These are phyloP conservation scores for Tuber calosporum DNA, from an alignment of 495 filamentous ascomycete genomes.

Conservation along the genomic window DNA sequence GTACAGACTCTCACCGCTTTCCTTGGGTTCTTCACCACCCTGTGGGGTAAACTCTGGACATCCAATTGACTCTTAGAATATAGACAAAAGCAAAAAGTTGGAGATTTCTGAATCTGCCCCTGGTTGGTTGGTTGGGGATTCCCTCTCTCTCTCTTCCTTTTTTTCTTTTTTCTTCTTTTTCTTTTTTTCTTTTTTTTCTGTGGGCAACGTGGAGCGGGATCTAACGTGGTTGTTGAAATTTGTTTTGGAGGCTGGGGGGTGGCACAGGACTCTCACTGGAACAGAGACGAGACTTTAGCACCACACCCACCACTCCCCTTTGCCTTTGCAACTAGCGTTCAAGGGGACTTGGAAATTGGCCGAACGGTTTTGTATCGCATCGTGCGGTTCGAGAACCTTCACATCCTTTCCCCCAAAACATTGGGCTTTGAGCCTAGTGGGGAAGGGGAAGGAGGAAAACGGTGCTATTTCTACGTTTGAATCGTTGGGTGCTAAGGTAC, in stretches of 20 bases:
- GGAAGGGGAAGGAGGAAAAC: not conserved
- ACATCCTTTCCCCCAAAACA: not conserved
- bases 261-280: not conserved
- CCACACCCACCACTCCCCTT: not conserved
- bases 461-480: not conserved
- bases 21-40: not conserved
- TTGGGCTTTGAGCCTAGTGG: not conserved
- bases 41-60: not conserved
- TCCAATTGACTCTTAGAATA: not conserved
- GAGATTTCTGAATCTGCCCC: not conserved
- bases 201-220: not conserved
- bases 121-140: not conserved
- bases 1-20: not conserved
- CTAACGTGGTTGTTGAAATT: conserved; percentile 2
- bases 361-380: not conserved
- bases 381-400: not conserved
- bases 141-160: not conserved
- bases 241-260: not conserved
- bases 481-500: not conserved
- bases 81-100: not conserved
- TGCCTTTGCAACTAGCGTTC: not conserved
- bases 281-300: not conserved
- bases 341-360: not conserved
- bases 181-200: not conserved
- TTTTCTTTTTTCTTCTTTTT: not conserved